Conservation (phyloP, 176 grass and related monocot genomes). For the Zoysia pacifica region DNA sequence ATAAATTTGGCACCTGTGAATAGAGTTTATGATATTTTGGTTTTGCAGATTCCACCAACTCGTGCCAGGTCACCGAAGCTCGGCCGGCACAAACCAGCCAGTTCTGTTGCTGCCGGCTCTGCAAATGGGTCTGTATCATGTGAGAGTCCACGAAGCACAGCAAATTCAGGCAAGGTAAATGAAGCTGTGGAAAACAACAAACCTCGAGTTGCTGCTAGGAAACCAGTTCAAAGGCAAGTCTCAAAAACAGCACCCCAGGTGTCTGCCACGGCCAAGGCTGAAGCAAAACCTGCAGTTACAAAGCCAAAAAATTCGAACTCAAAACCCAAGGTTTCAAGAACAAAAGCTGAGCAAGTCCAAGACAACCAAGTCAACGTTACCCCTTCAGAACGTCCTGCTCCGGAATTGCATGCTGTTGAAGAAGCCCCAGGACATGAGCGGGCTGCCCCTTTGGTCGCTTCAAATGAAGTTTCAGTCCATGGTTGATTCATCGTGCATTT, state of each 20-base stretch:
- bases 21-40: conserved; percentile 20
- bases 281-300: conserved; percentile 37
- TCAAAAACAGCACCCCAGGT: conserved; percentile 41
- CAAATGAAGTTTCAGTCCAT: conserved; percentile 65
- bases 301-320: conserved; percentile 50
- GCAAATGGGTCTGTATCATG: conserved; percentile 61
- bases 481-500: conserved; percentile 53
- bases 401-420: conserved; percentile 29
- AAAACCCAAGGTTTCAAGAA: conserved; percentile 61
- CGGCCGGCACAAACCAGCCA: conserved; percentile 67
- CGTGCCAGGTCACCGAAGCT: conserved; percentile 93
- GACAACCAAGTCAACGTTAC: conserved; percentile 35
- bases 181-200: conserved; percentile 50
- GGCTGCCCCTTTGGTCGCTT: conserved; percentile 35
- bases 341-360: conserved; percentile 45
- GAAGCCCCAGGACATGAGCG: conserved; percentile 34
- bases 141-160: conserved; percentile 52
- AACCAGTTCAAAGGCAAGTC: conserved; percentile 53
- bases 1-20: conserved; percentile 25
- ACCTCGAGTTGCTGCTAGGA: conserved; percentile 40
- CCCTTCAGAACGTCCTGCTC: conserved; percentile 36
- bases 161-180: conserved; percentile 37
- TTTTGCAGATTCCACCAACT: conserved; percentile 84
- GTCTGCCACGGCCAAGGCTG: conserved; percentile 35
- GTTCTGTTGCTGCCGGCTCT: conserved; percentile 49